Percentiles rank a stretch among this genome's conserved stretches.
These are phyloP conservation scores for Fusarium kyushuense DNA, from an alignment of 2,329 filamentous ascomycete genomes.

Conservation along the genomic window DNA sequence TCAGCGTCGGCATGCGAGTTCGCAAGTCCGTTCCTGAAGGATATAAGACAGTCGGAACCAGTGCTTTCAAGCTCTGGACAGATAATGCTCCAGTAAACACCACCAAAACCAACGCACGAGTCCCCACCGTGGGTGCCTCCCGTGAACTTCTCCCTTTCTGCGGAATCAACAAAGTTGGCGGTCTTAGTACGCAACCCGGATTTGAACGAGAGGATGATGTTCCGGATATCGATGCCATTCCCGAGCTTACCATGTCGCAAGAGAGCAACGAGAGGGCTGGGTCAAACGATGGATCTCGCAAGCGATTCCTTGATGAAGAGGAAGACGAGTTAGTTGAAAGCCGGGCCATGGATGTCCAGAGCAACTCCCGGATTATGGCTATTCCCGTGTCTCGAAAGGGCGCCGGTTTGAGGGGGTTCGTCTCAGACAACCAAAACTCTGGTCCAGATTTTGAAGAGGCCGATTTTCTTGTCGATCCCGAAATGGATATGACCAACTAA, in stretches of 20 bases:
- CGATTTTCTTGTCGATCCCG: conserved; percentile 68
- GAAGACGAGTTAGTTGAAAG: conserved; percentile 54
- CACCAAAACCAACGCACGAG: conserved; percentile 9
- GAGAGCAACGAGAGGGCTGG: conserved; percentile 65
- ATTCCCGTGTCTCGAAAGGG: conserved; percentile 57
- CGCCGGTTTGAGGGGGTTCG: conserved; percentile 42
- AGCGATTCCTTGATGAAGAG: conserved; percentile 63
- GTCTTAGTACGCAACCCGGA: conserved; percentile 70
- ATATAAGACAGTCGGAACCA: conserved; percentile 78
- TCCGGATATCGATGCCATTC: conserved; percentile 56
- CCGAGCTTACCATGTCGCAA: conserved; percentile 67
- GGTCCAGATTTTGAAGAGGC: conserved; percentile 76
- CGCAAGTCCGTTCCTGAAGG: conserved; percentile 94
- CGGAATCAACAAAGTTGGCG: conserved; percentile 81
- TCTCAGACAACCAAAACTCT: conserved; percentile 62
- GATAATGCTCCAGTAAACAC: conserved; percentile 48
- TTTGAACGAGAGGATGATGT: conserved; percentile 48
- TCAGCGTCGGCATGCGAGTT: conserved; percentile 93
- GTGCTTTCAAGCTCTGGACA: conserved; percentile 65
- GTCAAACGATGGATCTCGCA: conserved; percentile 53
- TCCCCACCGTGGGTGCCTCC: conserved; percentile 49
- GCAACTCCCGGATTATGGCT: conserved; percentile 61
- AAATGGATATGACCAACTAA: conserved; percentile 54
- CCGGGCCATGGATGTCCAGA: conserved; percentile 55
- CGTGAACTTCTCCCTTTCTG: conserved; percentile 84